A percentile compares a stretch with the other conserved stretches of the same genome.
Conservation (phyloP, 441 rosid species). For the Arabidopsis hybrid region DNA sequence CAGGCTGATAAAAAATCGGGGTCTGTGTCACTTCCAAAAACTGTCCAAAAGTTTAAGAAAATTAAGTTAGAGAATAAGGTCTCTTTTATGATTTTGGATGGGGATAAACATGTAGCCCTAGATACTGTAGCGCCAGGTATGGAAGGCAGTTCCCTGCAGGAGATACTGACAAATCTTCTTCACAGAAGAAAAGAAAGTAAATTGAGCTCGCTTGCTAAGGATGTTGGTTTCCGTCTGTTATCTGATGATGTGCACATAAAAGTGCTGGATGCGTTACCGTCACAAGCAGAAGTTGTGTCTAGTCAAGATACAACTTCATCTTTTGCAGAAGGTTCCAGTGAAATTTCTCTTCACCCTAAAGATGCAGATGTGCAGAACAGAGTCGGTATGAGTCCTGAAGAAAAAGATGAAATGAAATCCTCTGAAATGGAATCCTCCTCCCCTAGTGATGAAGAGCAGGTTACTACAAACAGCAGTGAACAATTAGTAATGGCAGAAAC, state of each 20-base stretch:
- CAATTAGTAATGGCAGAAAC: conserved; percentile 44
- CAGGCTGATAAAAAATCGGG: conserved; percentile 47
- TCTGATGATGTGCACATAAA: conserved; percentile 76
- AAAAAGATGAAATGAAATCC: conserved; percentile 42
- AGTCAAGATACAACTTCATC: conserved; percentile 47
- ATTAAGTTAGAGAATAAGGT: conserved; percentile 66
- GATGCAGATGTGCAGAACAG: conserved; percentile 42
- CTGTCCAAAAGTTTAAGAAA: conserved; percentile 51
- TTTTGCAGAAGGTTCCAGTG: conserved; percentile 48
- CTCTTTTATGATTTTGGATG: conserved; percentile 77
- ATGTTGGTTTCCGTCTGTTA: conserved; percentile 84
- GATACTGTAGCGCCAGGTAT: conserved; percentile 60
- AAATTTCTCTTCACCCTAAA: conserved; percentile 42
- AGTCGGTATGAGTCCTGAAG: conserved; percentile 44
- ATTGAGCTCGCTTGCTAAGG: conserved; percentile 84
- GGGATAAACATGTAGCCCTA: conserved; percentile 61
- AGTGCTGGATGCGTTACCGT: conserved; percentile 49
- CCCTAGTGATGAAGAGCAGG: conserved; percentile 47
- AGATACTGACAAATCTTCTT: conserved; percentile 67
- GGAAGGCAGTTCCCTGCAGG: conserved; percentile 80
- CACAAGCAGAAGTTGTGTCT: conserved; percentile 54
- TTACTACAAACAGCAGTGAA: conserved; percentile 40
- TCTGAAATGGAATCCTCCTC: conserved; percentile 47
- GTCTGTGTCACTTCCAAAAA: conserved; percentile 57
- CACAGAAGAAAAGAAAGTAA: conserved; percentile 69